Conservation (phyloP, 108 stramenopile species). For the Cyclotella sp. region DNA sequence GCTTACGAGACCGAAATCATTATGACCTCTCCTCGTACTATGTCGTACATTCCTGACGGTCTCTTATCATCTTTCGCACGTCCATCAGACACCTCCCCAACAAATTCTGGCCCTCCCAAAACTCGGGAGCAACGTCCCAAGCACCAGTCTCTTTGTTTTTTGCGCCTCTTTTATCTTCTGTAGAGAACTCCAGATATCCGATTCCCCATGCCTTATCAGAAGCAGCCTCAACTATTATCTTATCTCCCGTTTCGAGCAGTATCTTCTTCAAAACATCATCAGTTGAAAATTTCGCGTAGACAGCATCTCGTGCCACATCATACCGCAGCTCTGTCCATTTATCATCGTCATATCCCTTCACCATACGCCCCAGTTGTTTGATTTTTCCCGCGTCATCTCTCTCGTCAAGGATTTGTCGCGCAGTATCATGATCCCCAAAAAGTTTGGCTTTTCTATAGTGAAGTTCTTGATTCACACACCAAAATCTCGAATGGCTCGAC, state of each 20-base stretch:
- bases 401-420: slow-evolving; percentile 29
- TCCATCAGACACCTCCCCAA: slow-evolving; percentile 50
- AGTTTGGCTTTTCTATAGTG: slow-evolving; percentile 38
- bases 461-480: slow-evolving; percentile 49
- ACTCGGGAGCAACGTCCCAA: slow-evolving; percentile 37
- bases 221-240: slow-evolving; percentile 44
- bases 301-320: slow-evolving; percentile 37
- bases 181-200: slow-evolving; percentile 30
- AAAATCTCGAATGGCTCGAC: slow-evolving; percentile 10
- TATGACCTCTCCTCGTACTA: not conserved
- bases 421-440: slow-evolving; percentile 32
- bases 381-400: slow-evolving; percentile 30
- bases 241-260: slow-evolving; percentile 30
- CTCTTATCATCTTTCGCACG: slow-evolving; percentile 26
- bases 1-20: too few species aligned
- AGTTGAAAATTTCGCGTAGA: slow-evolving; percentile 34
- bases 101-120: slow-evolving; percentile 41
- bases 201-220: slow-evolving; percentile 43
- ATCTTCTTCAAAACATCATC: slow-evolving; percentile 30
- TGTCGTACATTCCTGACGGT: not conserved
- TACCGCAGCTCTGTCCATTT: slow-evolving; percentile 39
- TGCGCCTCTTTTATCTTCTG: slow-evolving; percentile 29
- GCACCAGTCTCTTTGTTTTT: slow-evolving; percentile 31
- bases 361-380: slow-evolving; percentile 35
- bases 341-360: slow-evolving; percentile 38